Conservation (phyloP, 164 flowering plant genomes). For the Piper longum region DNA sequence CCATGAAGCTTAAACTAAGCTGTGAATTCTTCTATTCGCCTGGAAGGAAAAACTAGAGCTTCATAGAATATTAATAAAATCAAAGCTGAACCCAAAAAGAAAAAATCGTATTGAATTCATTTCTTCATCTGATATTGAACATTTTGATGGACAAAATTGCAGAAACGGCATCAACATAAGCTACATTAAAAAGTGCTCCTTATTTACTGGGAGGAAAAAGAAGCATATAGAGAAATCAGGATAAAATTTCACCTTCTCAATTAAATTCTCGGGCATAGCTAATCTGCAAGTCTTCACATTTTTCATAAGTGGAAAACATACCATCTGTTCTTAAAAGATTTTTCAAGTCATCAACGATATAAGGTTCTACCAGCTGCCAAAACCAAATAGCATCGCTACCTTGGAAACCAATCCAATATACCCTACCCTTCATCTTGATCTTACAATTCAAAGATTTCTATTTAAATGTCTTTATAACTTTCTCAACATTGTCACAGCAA, state of each 20-base stretch:
- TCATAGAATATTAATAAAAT: too few relatives aligned
- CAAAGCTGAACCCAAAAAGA: too few relatives aligned
- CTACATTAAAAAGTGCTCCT: too few relatives aligned
- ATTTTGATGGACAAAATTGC: too few relatives aligned
- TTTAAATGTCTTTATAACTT: slow-evolving; percentile 42
- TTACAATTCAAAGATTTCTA: slow-evolving; percentile 51
- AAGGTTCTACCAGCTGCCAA: slow-evolving; percentile 71
- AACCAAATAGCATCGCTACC: slow-evolving; percentile 51
- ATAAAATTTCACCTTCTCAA: neutral
- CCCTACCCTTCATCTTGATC: slow-evolving; percentile 57
- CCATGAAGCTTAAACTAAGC: too few relatives aligned
- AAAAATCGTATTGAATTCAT: too few relatives aligned
- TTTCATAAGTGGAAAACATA: neutral
- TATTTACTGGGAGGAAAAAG: too few relatives aligned
- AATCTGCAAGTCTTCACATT: neutral
- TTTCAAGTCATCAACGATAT: slow-evolving; percentile 43
- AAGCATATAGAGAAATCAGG: neutral
- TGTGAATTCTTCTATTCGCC: too few relatives aligned
- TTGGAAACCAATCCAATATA: slow-evolving; percentile 76
- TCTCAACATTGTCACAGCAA: slow-evolving; percentile 42
- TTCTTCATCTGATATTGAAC: too few relatives aligned
- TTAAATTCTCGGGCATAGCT: neutral
- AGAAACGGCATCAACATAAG: too few relatives aligned
- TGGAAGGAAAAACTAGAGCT: too few relatives aligned
- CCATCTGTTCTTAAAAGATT: slow-evolving; percentile 22